Base-by-base conservation (phyloP, 78 protist species). In the Dictyostelium brefeldianum region DNA sequence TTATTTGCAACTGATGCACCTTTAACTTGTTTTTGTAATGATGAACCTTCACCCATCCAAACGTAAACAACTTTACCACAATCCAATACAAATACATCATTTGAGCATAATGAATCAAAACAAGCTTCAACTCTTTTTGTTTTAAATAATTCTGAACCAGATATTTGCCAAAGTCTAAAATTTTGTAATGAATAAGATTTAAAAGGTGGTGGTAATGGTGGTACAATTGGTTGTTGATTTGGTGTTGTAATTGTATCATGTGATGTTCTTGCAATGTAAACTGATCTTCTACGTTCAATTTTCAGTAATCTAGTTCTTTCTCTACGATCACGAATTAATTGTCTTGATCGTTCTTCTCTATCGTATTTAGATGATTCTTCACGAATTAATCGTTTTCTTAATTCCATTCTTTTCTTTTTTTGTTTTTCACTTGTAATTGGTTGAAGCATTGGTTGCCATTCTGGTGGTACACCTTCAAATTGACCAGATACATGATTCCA, bases 401-500 rank as follows among this genome's bases (percentile, higher is more conserved):
- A 18, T 5, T 87, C 93, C 53, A 65, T 17, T 41, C 73, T 47
- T 2, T 74, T 56, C 56, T 87, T 87, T 47, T 53, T 80, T n/a
- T 78, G 78, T 51, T 87, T 87, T 22, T 87, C 93, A 11, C 57
- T 64, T 4, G 93, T 64, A 8, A 77, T 74, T 51, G 69, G 53
- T 77, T 50, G 74, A 7, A 87, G 20, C 29, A 77, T 18, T 8
- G 69, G 48, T 31, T 50, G 31, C 93, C 93, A 87, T 41, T 87
- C 77, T 8, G 25, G 62, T 47, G 93, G 93, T 18, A 77, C 93
- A 65, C 93, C 93, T 36, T 87, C 93, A 48, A 87, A 87, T 77
- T 87, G 93, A 51, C 93, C 93, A 27, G 93, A 75, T 3, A 77
- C 84, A 20, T 56, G 93, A 64, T 87, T 87, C 93, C 93, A 87